Evolutionary conservation across 768 basidiomycete species (phyloP).

Genomic region (Steccherinum ochraceum): DNA sequence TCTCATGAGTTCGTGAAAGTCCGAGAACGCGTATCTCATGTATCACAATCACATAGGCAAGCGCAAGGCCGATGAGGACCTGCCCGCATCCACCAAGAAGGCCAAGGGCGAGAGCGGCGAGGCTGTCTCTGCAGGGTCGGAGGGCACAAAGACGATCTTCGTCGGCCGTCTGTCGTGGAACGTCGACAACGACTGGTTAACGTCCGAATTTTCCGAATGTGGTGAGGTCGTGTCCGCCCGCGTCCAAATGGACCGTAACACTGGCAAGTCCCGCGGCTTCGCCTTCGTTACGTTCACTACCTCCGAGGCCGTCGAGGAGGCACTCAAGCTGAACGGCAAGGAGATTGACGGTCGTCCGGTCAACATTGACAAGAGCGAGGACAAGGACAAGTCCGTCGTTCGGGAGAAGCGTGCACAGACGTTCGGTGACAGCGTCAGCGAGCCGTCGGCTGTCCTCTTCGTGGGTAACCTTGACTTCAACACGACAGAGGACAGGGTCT

Average conservation of each 20-base stretch:
- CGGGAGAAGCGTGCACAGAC: conserved; percentile 67
- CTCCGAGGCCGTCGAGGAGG: conserved; percentile 68
- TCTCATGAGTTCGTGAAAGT: neutral
- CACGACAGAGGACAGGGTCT: conserved; percentile 76
- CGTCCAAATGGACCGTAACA: conserved; percentile 80
- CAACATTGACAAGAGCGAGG: conserved; percentile 76
- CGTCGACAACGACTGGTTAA: conserved; percentile 93
- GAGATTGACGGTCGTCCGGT: conserved; percentile 91
- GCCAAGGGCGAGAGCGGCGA: conserved; percentile 56
- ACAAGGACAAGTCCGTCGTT: conserved; percentile 46
- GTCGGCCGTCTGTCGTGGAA: conserved; percentile 95
- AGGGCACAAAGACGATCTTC: conserved; percentile 67
- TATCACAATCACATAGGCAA: conserved; percentile 40
- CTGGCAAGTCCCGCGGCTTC: conserved; percentile 80
- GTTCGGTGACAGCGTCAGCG: conserved; percentile 65
- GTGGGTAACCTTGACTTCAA: conserved; percentile 86
- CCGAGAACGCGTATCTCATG: neutral
- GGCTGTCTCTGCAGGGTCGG: conserved; percentile 27
- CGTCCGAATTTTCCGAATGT: conserved; percentile 81
- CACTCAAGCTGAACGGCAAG: conserved; percentile 71
- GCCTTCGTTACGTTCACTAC: conserved; percentile 78
- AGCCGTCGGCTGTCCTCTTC: conserved; percentile 75
- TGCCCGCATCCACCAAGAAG: conserved; percentile 68
- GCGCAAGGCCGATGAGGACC: conserved; percentile 72
- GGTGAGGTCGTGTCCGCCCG: conserved; percentile 87